Evolutionary conservation across 176 grass and related monocot species (phyloP).

Genomic region (Zizania latifolia): DNA sequence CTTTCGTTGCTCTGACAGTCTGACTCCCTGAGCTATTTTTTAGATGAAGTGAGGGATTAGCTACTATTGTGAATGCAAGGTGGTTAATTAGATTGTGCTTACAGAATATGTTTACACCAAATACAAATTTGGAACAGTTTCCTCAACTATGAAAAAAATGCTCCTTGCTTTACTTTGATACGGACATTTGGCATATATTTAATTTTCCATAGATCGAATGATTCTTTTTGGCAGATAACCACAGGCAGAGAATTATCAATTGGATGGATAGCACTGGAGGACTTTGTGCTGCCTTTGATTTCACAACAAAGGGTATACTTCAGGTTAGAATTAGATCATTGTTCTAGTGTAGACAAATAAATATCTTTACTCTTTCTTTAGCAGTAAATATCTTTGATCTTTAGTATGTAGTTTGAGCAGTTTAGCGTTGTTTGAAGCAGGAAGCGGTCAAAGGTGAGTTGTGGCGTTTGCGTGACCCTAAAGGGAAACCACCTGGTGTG

Average conservation of each 20-base stretch:
- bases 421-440: conserved; percentile 35
- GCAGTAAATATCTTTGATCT: neutral
- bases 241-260: conserved; percentile 77
- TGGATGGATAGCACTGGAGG: conserved; percentile 80
- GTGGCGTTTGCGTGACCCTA: conserved; percentile 67
- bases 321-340: conserved; percentile 51
- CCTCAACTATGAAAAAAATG: neutral
- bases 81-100: neutral
- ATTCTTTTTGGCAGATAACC: conserved; percentile 46
- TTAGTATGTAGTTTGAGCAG: neutral
- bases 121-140: neutral
- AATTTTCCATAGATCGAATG: neutral
- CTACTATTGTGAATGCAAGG: neutral
- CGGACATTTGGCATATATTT: neutral
- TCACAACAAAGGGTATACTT: conserved; percentile 94
- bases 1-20: conserved; percentile 12
- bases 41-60: neutral
- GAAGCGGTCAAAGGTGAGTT: conserved; percentile 93
- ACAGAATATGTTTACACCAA: neutral
- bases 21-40: neutral
- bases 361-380: neutral
- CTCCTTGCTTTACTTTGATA: neutral
- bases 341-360: neutral
- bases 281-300: conserved; percentile 83
- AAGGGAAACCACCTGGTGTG: conserved; percentile 81